Base-by-base conservation (phyloP, 2,329 filamentous ascomycete genomes). In the Penicillium sp. region DNA sequence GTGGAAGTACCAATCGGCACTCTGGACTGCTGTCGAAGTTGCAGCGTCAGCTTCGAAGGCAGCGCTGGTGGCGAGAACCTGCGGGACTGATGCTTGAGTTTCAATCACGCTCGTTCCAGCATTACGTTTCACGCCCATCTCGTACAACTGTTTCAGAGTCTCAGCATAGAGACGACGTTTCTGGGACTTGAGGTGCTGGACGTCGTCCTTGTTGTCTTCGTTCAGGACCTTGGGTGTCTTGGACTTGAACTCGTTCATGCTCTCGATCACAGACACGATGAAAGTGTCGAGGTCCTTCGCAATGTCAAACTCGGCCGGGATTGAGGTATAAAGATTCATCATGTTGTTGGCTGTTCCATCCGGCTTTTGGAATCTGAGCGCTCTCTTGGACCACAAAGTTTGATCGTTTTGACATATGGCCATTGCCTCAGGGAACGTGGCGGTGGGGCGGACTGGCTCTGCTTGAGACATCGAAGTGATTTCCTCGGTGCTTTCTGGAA, bases 121-220 rank as follows among this genome's bases (percentile, higher is more conserved):
- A 67, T 96, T 97, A 48, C 87, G 85, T 64, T 87, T 88, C 64
- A 99, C 84, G 4, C 94, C 94, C 93, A 99, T 97, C 53, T 87
- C 84, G 34, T 91, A 85, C 27, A 97, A 77, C 19, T 86, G 84
- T 66, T 90, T 92, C 59, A 99, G 77, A 0, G 89, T 92, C 63
- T 97, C 93, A 0, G 91, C 89, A 64, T 96, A 94, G 13, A 97
- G 81, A 63, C 91, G 92, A 40, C 91, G 85, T 75, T 99, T 99
- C 64, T 90, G 84, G 2, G 85, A 86, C 78, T 97, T 97, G 62
- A 97, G 84, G 70, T 97, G 90, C 72, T 95, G 92, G 57, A 97
- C 84, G 14, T 82, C 72, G 10, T 86, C 82, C 68, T 92, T 93
- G 71, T 94, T 97, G 40, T 96, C 92, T 26, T 96, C 90, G 0